A percentile compares a stretch with the other conserved stretches of the same genome.
Evolutionary conservation across 1,284 basidiomycete genomes (phyloP).

Genomic region (Moniliella sp.): DNA sequence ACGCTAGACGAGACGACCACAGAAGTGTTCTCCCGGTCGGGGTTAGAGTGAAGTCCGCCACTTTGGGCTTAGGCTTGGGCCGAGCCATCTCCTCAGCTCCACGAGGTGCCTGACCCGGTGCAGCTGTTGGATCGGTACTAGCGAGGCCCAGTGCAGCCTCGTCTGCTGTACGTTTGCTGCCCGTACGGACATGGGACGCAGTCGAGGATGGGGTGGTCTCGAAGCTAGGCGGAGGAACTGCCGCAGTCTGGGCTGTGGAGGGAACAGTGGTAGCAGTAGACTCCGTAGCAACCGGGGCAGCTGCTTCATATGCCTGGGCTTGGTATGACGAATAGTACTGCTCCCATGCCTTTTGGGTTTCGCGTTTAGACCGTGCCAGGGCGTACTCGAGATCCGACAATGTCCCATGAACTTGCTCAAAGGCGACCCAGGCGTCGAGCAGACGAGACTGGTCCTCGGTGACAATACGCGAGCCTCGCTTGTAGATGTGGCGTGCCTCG

Average conservation of each 20-base stretch:
- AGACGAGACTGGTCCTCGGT: conserved; percentile 42
- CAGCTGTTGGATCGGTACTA: too few relatives aligned
- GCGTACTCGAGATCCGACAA: conserved; percentile 50
- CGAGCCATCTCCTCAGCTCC: conserved; percentile 6
- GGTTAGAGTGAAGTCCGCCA: conserved; percentile 3
- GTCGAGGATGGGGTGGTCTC: conserved; percentile 37
- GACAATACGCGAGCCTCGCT: conserved; percentile 36
- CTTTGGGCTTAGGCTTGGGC: neutral
- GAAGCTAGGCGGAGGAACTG: conserved; percentile 34
- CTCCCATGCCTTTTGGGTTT: conserved; percentile 42
- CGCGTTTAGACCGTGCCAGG: conserved; percentile 16
- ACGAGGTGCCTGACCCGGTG: too few relatives aligned
- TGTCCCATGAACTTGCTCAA: conserved; percentile 63
- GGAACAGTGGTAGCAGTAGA: conserved; percentile 41
- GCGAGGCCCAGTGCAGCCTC: too few relatives aligned
- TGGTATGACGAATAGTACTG: conserved; percentile 11
- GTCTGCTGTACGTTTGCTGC: neutral
- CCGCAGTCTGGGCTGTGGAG: neutral
- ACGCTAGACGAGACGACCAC: too few relatives aligned
- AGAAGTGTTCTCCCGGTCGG: conserved; percentile 86
- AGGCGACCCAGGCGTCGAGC: conserved; percentile 63
- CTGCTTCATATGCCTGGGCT: neutral
- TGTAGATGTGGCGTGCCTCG: conserved; percentile 13
- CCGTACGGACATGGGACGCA: conserved; percentile 35
- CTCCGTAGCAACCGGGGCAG: conserved; percentile 36